Base-by-base conservation (phyloP, 202 grass and related monocot genomes). In the Saccharum hybrid region DNA sequence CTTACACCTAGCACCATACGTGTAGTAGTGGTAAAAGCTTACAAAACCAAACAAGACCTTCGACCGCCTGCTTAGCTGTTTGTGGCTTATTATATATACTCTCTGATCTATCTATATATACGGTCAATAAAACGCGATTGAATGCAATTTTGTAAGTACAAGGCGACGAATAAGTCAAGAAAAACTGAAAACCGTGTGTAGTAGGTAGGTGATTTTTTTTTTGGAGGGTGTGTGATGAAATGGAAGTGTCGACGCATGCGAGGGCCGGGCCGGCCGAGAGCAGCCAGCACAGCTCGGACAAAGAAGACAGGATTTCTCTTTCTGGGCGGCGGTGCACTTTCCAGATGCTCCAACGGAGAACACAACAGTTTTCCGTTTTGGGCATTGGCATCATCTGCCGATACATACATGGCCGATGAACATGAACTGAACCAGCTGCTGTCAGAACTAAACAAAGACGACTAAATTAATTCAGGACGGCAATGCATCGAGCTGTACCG, bases 381-480 rank as follows among this genome's bases (percentile, higher is more conserved):
- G 49, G 78, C 46, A 57, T 39, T 63, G 72, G 51, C 72, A 39
- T 45, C 72, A 71, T 70, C 30, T 60, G 48, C 51, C 49, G 2
- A 41, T 77, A 2, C 15, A 30, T 40, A 30, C 46, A 41, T 30
- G 77, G 46, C 9, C 45, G 46, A 80, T 2, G 71, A 28, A 51
- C 40, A 80, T 2, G 71, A 28, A 51, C 40, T 23, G 8, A 23
- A 21, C 23, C 8, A 28, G 23, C 13, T 63, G 67, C 56, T 82
- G 74, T 72, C 56, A 23, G 13, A 18, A 5, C 16, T 81, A 70
- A 75, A 86, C 77, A 86, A 81, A 75, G 71, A 75, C 78, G 63
- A 81, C 19, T 81, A 75, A 81, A 86, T 14, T 63, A 86, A 76
- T 86, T 7, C 63, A 68, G 85, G 85, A 71, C 85, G 85, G 85